These are phyloP conservation scores for Zygoascus meyerae DNA, from an alignment of 1,139 yeast genomes.

Conservation along the genomic window DNA sequence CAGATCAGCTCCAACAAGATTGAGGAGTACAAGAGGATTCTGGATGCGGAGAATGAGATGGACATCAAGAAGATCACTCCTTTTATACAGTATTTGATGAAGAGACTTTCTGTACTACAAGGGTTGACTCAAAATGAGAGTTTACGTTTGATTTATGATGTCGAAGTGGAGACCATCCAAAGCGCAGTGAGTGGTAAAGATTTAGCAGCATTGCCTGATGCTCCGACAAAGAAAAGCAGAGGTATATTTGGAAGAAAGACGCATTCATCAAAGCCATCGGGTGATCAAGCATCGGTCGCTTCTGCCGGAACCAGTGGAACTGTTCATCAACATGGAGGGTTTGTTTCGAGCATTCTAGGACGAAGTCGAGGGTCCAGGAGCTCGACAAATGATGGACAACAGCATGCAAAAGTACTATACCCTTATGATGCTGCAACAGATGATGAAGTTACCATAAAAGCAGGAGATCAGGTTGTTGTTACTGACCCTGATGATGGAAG, in stretches of 20 bases:
- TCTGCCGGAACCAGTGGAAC: constrained; percentile 12
- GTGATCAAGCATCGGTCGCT: neutral
- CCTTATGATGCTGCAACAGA: constrained; percentile 63
- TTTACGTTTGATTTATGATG: constrained; percentile 66
- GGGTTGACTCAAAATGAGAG: constrained; percentile 72
- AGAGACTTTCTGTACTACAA: constrained; percentile 51
- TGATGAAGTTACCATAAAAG: constrained; percentile 62
- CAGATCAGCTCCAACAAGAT: constrained; percentile 31
- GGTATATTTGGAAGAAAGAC: constrained; percentile 25
- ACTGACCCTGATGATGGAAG: constrained; percentile 76
- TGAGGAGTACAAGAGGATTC: constrained; percentile 26
- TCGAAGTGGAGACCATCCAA: constrained; percentile 84
- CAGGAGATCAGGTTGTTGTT: constrained; percentile 59
- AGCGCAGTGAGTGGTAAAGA: constrained; percentile 69
- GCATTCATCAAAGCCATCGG: constrained; percentile 17
- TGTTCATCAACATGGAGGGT: constrained; percentile 14
- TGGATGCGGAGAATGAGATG: constrained; percentile 23
- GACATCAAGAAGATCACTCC: constrained; percentile 36
- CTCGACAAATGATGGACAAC: constrained; percentile 12
- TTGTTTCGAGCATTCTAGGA: constrained; percentile 17
- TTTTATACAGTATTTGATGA: constrained; percentile 39
- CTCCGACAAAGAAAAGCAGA: constrained; percentile 28
- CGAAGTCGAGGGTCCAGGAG: constrained; percentile 9
- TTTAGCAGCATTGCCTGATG: constrained; percentile 31
- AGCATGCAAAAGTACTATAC: constrained; percentile 55